These are phyloP conservation scores for Amanita polypyramis DNA, from an alignment of 768 basidiomycete genomes.

Conservation along the genomic window DNA sequence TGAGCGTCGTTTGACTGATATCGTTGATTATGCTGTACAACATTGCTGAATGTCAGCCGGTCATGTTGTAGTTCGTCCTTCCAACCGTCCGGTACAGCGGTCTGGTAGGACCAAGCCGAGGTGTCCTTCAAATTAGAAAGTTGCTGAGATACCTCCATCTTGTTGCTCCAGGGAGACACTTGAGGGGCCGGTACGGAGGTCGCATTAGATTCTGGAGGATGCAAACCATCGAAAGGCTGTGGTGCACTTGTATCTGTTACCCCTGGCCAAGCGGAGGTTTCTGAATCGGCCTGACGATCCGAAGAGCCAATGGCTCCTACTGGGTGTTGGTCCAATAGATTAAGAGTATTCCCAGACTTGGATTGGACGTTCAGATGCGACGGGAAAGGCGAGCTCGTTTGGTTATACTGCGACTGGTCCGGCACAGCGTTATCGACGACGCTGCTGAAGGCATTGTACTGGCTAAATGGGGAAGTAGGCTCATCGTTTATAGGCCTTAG, in stretches of 20 bases:
- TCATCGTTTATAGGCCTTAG: background rate
- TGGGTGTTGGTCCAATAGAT: background rate
- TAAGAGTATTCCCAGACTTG: background rate
- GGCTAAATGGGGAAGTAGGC: background rate
- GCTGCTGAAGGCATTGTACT: background rate
- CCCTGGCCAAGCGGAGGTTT: slow-evolving; percentile 22
- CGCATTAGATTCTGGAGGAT: slow-evolving; percentile 26
- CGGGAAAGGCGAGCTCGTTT: background rate
- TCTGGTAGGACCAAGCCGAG: slow-evolving; percentile 51
- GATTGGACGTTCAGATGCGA: background rate
- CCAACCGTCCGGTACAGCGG: slow-evolving; percentile 38
- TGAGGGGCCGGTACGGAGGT: slow-evolving; percentile 17
- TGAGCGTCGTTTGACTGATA: slow-evolving; percentile 20
- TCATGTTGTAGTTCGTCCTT: slow-evolving; percentile 20
- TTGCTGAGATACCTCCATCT: slow-evolving; percentile 16
- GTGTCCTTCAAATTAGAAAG: slow-evolving; percentile 26
- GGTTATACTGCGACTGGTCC: background rate
- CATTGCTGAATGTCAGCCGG: slow-evolving; percentile 46
- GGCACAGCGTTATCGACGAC: background rate
- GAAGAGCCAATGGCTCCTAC: slow-evolving; percentile 1
- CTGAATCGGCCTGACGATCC: slow-evolving; percentile 11
- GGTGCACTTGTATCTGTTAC: slow-evolving; percentile 15
- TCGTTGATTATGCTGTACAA: slow-evolving; percentile 50
- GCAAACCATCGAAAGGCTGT: slow-evolving; percentile 32
- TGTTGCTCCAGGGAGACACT: slow-evolving; percentile 27